Percentiles rank a stretch among this genome's conserved stretches.
Evolutionary conservation across 2,329 filamentous ascomycete genomes (phyloP).

Genomic region (Magnaporthiopsis incrustans): DNA sequence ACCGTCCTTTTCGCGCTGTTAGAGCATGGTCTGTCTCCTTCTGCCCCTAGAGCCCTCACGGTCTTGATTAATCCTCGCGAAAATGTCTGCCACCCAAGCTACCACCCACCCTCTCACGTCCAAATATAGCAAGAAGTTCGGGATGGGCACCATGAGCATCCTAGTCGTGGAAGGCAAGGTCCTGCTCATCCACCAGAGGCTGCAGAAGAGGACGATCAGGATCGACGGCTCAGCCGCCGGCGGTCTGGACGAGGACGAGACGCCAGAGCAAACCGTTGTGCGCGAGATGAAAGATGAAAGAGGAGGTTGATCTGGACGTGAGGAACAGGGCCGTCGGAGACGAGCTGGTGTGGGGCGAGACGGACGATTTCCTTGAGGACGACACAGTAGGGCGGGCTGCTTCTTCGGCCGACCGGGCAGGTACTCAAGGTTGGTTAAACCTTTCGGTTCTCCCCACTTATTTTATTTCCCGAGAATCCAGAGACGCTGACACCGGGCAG

Average conservation of each 20-base stretch:
- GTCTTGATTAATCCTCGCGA: background rate
- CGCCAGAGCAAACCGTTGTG: constrained; percentile 2
- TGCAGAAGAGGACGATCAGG: background rate
- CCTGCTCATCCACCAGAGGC: constrained; percentile 1
- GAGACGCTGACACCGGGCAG: background rate
- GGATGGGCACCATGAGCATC: constrained; percentile 4
- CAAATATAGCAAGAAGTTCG: background rate
- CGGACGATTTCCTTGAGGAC: background rate
- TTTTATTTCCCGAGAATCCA: background rate
- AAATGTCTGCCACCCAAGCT: background rate
- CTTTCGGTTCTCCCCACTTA: background rate
- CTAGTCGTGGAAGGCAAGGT: background rate
- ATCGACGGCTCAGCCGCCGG: background rate
- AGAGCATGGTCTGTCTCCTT: too few species aligned
- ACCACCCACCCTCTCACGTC: background rate
- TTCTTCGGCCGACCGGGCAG: background rate
- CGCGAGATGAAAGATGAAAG: constrained; percentile 4
- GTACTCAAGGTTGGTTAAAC: background rate
- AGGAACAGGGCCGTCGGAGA: constrained; percentile 1
- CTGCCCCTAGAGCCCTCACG: too few species aligned
- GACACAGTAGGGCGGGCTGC: too few species aligned
- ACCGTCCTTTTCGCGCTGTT: too few species aligned
- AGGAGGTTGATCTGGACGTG: constrained; percentile 2
- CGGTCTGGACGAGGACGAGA: constrained; percentile 3
- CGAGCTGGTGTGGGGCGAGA: constrained; percentile 1